Evolutionary conservation across 306 rosid genomes (phyloP).

Genomic region (Vigna unguiculata): DNA sequence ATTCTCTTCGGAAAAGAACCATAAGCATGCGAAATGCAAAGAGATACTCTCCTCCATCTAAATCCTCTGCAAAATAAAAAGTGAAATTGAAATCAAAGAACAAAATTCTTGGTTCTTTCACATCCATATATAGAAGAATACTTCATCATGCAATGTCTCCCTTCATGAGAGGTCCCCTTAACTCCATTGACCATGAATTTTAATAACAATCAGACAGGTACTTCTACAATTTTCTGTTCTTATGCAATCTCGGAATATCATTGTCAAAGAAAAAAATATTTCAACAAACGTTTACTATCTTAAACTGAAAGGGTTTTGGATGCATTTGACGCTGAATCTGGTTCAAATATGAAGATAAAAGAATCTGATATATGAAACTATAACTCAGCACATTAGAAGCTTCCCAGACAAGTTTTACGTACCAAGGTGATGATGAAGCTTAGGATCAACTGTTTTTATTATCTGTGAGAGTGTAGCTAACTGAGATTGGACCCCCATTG

Average conservation of each 20-base stretch:
- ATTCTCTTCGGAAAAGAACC: constrained; percentile 98
- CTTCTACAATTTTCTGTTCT: constrained; percentile 3
- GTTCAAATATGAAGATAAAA: constrained; percentile 25
- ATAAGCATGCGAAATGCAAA: constrained; percentile 97
- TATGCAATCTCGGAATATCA: constrained; percentile 1
- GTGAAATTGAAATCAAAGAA: constrained; percentile 29
- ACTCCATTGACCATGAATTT: constrained; percentile 20
- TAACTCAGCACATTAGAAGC: constrained; percentile 32
- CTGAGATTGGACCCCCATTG: constrained; percentile 95
- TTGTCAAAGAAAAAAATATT: constrained; percentile 17
- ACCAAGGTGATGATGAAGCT: constrained; percentile 98
- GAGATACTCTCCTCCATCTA: constrained; percentile 95
- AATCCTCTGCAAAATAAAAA: constrained; percentile 75
- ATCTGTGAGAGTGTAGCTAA: constrained; percentile 90
- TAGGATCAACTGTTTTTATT: constrained; percentile 84
- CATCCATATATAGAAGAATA: constrained; percentile 28
- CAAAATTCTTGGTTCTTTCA: constrained; percentile 17
- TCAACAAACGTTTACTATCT: background rate
- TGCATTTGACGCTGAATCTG: constrained; percentile 3
- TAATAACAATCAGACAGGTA: background rate
- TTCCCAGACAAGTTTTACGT: constrained; percentile 38
- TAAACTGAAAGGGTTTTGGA: constrained; percentile 21
- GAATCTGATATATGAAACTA: constrained; percentile 32
- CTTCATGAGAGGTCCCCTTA: background rate
- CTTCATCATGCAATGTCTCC: constrained; percentile 26